Evolutionary conservation across 257 asterid genomes (phyloP).

Genomic region (Marsdenia floribunda): DNA sequence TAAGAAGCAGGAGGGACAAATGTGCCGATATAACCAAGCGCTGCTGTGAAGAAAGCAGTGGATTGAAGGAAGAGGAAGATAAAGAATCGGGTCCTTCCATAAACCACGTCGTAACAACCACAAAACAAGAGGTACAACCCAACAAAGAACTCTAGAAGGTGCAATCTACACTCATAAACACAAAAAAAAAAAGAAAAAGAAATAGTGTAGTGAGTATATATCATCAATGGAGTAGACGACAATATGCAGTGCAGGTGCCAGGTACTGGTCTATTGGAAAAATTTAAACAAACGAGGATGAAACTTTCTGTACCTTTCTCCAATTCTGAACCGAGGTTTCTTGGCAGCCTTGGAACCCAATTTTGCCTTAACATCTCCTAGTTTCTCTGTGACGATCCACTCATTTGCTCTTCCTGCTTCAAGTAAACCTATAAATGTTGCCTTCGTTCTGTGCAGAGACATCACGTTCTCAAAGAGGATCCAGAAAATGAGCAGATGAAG

Average conservation of each 20-base stretch:
- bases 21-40: constrained; percentile 34
- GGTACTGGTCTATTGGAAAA: no score
- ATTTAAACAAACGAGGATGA: neutral
- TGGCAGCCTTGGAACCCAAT: constrained; percentile 20
- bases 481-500: constrained; percentile 57
- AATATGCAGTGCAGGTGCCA: no score
- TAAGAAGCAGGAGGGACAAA: constrained; percentile 21
- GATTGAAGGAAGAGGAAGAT: constrained; percentile 33
- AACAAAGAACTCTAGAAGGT: constrained; percentile 25
- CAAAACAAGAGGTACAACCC: constrained; percentile 30
- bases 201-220: no score
- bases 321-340: constrained; percentile 29
- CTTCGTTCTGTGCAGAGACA: constrained; percentile 70
- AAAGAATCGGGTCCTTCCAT: constrained; percentile 25
- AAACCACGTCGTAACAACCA: constrained; percentile 27
- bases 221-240: no score
- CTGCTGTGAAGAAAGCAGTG: constrained; percentile 31
- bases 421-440: constrained; percentile 55
- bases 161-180: constrained; percentile 16
- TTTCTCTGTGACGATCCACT: constrained; percentile 86
- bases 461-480: constrained; percentile 75
- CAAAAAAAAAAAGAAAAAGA: no score
- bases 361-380: constrained; percentile 53
- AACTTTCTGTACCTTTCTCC: constrained; percentile 34
- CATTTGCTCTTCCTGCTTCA: constrained; percentile 53